Evolutionary conservation across 768 basidiomycete species (phyloP), one percentile per base, ranked within the genome.

Genomic region (Cyclocybe aegerita): DNA sequence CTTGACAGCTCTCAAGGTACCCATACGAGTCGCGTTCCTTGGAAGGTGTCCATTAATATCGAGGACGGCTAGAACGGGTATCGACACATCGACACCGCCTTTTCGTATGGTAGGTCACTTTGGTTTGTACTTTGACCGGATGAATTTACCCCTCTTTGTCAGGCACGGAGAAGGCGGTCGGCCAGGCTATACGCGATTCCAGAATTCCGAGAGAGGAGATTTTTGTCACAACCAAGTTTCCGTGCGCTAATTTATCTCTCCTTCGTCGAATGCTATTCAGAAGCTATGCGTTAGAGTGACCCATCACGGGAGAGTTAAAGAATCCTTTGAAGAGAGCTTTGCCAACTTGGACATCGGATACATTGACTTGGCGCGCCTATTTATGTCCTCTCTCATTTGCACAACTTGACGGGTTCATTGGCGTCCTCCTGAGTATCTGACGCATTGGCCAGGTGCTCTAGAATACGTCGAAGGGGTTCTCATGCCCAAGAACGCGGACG

Each of bases 171-270:
- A 23, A 59, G 23, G 62, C 66, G 5, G 74, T 78, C n/a, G 77
- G 79, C 2, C 56, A 68, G 4, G 76, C 72, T 0, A 66, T 83
- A 48, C 70, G 69, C 37, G 73, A 66, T 8, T 80, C 76, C 12
- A 78, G 77, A 2, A 65, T 80, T 37, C 73, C 77, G 3, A 70
- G 80, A 17, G 70, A 74, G 29, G 69, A 79, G 35, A 58, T 80
- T 16, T 79, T 75, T 57, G 64, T 81, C 32, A 80, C 78, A 0
- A 78, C 78, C n/a, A 81, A 81, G 56, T 64, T 80, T 36, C 66
- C 71, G 62, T 74, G 53, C 55, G 69, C 33, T 15, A 52, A 45
- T 30, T 43, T 12, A 34, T 35, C 14, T 4, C n/a, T 4, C 14
- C 7, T 5, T 39, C 17, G 7, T 4, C 2, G 11, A 30, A 10